Conservation (phyloP, 495 filamentous ascomycete genomes). For the Arthonia radiata region DNA sequence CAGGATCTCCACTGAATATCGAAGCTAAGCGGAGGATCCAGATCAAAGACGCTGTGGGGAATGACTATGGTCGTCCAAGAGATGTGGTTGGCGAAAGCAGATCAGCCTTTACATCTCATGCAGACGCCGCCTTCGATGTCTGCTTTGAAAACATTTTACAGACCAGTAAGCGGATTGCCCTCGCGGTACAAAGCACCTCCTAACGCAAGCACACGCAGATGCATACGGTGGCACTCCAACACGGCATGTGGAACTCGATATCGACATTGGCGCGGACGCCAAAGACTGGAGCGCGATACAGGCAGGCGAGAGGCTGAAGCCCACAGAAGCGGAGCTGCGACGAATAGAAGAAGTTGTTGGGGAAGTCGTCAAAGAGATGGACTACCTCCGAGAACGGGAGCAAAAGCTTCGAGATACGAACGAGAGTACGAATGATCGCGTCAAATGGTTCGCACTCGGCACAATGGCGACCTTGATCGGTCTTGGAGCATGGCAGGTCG, state of each 20-base stretch:
- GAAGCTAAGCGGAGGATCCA: slow-evolving; percentile 11
- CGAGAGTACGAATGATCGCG: slow-evolving; percentile 95
- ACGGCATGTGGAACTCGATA: slow-evolving; percentile 79
- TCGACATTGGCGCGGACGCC: slow-evolving; percentile 95
- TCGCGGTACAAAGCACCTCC: background rate
- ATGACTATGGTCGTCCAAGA: slow-evolving; percentile 77
- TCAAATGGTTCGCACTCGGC: slow-evolving; percentile 93
- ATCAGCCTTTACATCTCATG: slow-evolving; percentile 86
- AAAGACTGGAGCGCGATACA: slow-evolving; percentile 97
- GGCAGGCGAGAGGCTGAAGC: slow-evolving; percentile 90
- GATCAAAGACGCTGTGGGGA: slow-evolving; percentile 87
- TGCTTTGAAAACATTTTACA: slow-evolving; percentile 64
- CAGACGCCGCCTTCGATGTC: slow-evolving; percentile 85
- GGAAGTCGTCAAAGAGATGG: slow-evolving; percentile 19
- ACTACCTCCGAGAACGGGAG: slow-evolving; percentile 67
- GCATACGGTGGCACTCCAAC: slow-evolving; percentile 15
- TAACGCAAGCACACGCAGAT: slow-evolving; percentile 5
- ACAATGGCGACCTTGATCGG: slow-evolving; percentile 85
- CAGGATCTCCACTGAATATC: slow-evolving; percentile 1
- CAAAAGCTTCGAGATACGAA: slow-evolving; percentile 95
- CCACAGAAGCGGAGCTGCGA: slow-evolving; percentile 82
- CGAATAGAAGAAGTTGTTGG: slow-evolving; percentile 31
- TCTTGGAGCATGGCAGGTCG: slow-evolving; percentile 87
- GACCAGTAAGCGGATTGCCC: slow-evolving; percentile 3
- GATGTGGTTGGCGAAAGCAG: slow-evolving; percentile 80